phyloP scores from a whole-genome alignment of 1,139 yeast genomes.

The Geotrichum bryndzae region DNA sequence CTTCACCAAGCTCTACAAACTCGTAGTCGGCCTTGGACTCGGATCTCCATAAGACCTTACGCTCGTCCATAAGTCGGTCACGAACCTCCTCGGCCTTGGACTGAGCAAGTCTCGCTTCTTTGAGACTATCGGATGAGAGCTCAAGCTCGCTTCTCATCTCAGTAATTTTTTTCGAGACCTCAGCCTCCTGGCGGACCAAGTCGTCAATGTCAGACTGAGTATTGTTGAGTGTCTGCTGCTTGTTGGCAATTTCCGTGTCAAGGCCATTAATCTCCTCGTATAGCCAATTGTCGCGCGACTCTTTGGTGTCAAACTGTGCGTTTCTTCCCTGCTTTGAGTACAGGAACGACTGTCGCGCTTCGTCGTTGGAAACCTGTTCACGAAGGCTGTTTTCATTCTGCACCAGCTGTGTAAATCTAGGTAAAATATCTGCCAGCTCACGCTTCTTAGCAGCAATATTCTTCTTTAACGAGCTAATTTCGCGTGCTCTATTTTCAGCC shows the following conservation, averaged over 20 bases:
- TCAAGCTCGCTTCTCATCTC: constrained; percentile 32
- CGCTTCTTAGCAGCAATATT: constrained; percentile 17
- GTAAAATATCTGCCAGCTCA: constrained; percentile 20
- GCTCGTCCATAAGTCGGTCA: constrained; percentile 49
- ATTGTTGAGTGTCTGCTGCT: constrained; percentile 21
- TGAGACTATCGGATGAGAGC: constrained; percentile 32
- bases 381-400: constrained; percentile 42
- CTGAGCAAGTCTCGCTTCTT: constrained; percentile 15
- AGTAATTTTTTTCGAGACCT: constrained; percentile 22
- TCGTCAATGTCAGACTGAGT: constrained; percentile 26
- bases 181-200: constrained; percentile 18
- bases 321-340: constrained; percentile 71
- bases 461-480: constrained; percentile 40
- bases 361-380: constrained; percentile 41
- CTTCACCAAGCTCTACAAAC: constrained; percentile 50
- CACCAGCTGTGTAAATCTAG: constrained; percentile 33
- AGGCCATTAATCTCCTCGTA: constrained; percentile 42
- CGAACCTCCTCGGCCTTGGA: constrained; percentile 21
- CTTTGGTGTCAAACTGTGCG: constrained; percentile 49
- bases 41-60: constrained; percentile 74
- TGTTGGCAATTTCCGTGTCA: constrained; percentile 32
- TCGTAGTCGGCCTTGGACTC: constrained; percentile 59
- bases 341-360: constrained; percentile 55
- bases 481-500: constrained; percentile 26
- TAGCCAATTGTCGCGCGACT: constrained; percentile 71